Evolutionary conservation across 2,329 filamentous ascomycete genomes (phyloP), one percentile per base, ranked within the genome.

Genomic region (Botrytis fragariae): DNA sequence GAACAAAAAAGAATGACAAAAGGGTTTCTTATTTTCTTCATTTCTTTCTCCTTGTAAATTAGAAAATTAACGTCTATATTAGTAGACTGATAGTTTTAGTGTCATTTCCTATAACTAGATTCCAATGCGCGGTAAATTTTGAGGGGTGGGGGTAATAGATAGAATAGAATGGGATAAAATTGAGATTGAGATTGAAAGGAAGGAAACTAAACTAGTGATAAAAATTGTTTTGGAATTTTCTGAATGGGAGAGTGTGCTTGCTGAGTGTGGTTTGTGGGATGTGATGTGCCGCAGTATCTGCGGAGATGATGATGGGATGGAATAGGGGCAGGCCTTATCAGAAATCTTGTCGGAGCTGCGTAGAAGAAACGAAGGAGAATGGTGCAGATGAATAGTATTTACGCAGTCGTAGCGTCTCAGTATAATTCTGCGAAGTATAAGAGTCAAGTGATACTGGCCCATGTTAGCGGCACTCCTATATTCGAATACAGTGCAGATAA

Each of bases 341-440:
- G 4, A 14, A 10, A n/a, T 45, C 0, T 45, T 1, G 2, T 9
- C 20, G 20, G 20, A 45, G 0, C 2, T n/a, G 4, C 4, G 10
- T 51, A n/a, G 0, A 25, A n/a, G 22, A 25, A 51, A 25, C 0
- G 4, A 6, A 51, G 22, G 45, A 12, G 4, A 25, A 51, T 3
- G 10, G 45, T n/a, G 45, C 1, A 25, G 45, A n/a, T 12, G 22
- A 51, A 51, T 25, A 25, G 22, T 14, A n/a, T 14, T 6, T 51
- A 4, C 22, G 4, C 22, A 51, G 4, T 12, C 22, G 1, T 0
- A 8, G 10, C 5, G 20, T n/a, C 22, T 51, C 45, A 14, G 10
- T 12, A 25, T 25, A 1, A n/a, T n/a, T 4, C 4, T 1, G 1
- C 45, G 4, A 12, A n/a, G 6, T 4, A 5, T 4, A n/a, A n/a